These are phyloP conservation scores for Centrapalus pauciflorus DNA, from an alignment of 129 eudicot genomes.

Conservation along the genomic window DNA sequence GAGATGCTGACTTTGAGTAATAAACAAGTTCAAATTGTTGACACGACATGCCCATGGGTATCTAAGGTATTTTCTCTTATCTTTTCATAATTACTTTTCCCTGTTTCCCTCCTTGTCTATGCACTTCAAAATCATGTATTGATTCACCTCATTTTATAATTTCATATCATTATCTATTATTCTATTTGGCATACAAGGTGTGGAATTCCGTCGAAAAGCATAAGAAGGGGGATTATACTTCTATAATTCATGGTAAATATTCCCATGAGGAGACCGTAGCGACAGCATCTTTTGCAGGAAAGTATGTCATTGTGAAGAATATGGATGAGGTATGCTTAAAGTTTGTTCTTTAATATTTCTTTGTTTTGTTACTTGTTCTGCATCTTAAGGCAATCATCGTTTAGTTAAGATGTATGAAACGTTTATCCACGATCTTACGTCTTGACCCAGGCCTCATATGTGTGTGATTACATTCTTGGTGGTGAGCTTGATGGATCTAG, in stretches of 20 bases:
- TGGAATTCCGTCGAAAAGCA: slow-evolving; percentile 88
- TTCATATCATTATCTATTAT: background rate
- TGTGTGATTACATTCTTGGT: slow-evolving; percentile 90
- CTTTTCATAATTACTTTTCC: background rate
- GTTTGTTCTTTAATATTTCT: background rate
- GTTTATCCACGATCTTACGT: background rate
- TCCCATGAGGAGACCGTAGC: slow-evolving; percentile 86
- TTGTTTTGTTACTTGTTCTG: background rate
- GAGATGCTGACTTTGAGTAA: slow-evolving; percentile 71
- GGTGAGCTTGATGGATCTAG: slow-evolving; percentile 87
- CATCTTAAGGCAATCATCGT: background rate
- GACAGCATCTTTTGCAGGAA: slow-evolving; percentile 95
- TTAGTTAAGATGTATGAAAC: background rate
- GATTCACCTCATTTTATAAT: slow-evolving; percentile 6
- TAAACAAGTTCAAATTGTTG: slow-evolving; percentile 82
- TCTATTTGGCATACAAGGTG: slow-evolving; percentile 40
- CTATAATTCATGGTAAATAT: slow-evolving; percentile 88
- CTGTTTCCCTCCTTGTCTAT: too few relatives aligned
- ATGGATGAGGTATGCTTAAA: slow-evolving; percentile 60
- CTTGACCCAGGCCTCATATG: slow-evolving; percentile 61
- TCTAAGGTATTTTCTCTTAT: slow-evolving; percentile 50
- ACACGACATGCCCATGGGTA: slow-evolving; percentile 97
- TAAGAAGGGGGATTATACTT: slow-evolving; percentile 80
- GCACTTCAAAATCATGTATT: too few relatives aligned
- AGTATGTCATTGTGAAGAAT: slow-evolving; percentile 73